Conservation (phyloP, 305 asterid genomes). For the Fraxinus floribunda region DNA sequence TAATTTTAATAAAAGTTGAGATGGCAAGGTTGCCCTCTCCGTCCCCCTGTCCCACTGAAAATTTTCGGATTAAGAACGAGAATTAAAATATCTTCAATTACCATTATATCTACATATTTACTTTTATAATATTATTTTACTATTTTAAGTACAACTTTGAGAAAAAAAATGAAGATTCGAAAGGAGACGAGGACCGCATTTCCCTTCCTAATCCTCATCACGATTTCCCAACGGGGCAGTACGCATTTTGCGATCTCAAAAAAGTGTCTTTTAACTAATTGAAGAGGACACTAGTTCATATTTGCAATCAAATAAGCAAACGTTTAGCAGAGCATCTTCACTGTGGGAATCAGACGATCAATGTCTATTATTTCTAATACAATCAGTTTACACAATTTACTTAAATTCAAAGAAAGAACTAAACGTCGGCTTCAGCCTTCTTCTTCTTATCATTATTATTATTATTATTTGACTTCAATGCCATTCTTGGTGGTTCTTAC, state of each 20-base stretch:
- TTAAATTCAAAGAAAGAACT: neutral
- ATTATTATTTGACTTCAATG: neutral
- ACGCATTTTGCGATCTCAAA: neutral
- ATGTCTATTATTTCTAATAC: neutral
- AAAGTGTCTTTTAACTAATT: too few relatives aligned
- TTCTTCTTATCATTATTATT: too few relatives aligned
- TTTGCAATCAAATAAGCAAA: neutral
- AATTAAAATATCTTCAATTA: neutral
- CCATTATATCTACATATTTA: neutral
- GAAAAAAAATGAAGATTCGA: too few relatives aligned
- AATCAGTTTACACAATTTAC: neutral
- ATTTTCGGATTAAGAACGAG: neutral
- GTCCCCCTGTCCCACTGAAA: too few relatives aligned
- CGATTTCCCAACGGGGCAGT: neutral
- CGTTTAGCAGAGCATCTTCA: neutral
- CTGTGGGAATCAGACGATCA: neutral
- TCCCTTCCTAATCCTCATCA: neutral
- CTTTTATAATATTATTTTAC: neutral
- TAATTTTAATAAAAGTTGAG: too few relatives aligned
- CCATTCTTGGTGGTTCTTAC: neutral
- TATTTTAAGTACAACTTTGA: too few relatives aligned
- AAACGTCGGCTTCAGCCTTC: neutral
- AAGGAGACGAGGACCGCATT: neutral
- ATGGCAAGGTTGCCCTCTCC: too few relatives aligned
- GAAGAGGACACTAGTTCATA: neutral